Conservation (phyloP, 2,329 filamentous ascomycete genomes). For the Aspergillus sp. region DNA sequence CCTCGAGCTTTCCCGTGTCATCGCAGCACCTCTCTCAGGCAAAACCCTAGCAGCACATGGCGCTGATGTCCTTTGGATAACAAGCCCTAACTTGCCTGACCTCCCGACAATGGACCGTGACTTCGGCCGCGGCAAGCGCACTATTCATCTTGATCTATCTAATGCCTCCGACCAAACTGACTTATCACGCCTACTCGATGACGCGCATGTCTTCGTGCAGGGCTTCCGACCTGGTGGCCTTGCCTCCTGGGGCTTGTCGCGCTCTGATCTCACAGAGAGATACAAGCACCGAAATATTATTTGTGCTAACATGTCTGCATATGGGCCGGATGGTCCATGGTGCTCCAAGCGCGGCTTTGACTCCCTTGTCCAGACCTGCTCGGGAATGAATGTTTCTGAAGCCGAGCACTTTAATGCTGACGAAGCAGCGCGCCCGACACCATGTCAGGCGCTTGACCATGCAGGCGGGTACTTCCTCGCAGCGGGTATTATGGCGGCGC, state of each 20-base stretch:
- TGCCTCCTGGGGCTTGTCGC: slow-evolving; percentile 44
- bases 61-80: slow-evolving; percentile 44
- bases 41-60: slow-evolving; percentile 41
- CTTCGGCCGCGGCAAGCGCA: slow-evolving; percentile 38
- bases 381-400: slow-evolving; percentile 58
- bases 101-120: slow-evolving; percentile 39
- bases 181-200: slow-evolving; percentile 32
- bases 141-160: slow-evolving; percentile 36
- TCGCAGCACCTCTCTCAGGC: slow-evolving; percentile 40
- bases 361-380: slow-evolving; percentile 56
- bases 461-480: slow-evolving; percentile 57
- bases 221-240: slow-evolving; percentile 51
- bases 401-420: slow-evolving; percentile 46
- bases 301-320: slow-evolving; percentile 55
- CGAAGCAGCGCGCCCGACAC: slow-evolving; percentile 45
- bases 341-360: slow-evolving; percentile 53
- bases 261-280: slow-evolving; percentile 32
- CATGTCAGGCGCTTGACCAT: slow-evolving; percentile 60
- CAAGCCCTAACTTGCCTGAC: slow-evolving; percentile 34
- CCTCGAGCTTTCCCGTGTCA: slow-evolving; percentile 40
- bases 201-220: slow-evolving; percentile 47
- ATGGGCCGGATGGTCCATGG: slow-evolving; percentile 52
- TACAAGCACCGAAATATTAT: slow-evolving; percentile 44
- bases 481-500: slow-evolving; percentile 52
- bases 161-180: slow-evolving; percentile 20